Conservation (phyloP, 805 yeast genomes). For the Metschnikowia similis region DNA sequence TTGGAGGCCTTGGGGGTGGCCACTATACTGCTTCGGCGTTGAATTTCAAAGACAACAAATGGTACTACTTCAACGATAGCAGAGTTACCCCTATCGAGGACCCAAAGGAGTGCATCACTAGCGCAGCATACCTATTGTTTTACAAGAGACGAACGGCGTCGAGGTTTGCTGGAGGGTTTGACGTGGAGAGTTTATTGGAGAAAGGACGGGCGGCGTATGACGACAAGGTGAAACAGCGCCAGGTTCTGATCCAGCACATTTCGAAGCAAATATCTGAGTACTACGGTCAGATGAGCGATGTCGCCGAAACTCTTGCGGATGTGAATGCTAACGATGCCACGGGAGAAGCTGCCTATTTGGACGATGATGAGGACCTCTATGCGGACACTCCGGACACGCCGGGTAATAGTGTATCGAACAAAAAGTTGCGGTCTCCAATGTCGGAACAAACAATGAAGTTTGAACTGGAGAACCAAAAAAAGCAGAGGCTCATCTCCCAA, state of each 20-base stretch:
- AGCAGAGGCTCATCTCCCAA: conserved; percentile 18
- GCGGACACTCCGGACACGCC: conserved; percentile 6
- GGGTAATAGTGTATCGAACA: conserved; percentile 3
- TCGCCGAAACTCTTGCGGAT: conserved; percentile 14
- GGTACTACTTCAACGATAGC: conserved; percentile 92
- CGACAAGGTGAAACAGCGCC: conserved; percentile 39
- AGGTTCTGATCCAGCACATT: conserved; percentile 18
- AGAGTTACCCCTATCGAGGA: conserved; percentile 55
- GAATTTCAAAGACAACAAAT: conserved; percentile 67
- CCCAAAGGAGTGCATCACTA: conserved; percentile 58
- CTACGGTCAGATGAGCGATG: conserved; percentile 13
- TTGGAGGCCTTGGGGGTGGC: conserved; percentile 95
- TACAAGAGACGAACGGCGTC: conserved; percentile 55
- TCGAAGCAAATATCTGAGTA: conserved; percentile 12
- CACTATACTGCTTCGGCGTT: conserved; percentile 91
- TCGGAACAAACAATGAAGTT: conserved; percentile 13
- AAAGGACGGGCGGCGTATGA: conserved; percentile 46
- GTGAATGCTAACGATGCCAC: background rate
- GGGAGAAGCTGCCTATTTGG: background rate
- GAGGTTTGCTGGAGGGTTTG: conserved; percentile 13
- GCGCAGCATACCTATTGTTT: conserved; percentile 84
- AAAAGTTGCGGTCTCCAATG: conserved; percentile 16
- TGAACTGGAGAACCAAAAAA: conserved; percentile 16
- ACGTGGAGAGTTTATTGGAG: conserved; percentile 22
- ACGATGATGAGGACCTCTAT: conserved; percentile 10